Base-by-base conservation (phyloP, 306 rosid genomes). In the Alnus glutinosa region DNA sequence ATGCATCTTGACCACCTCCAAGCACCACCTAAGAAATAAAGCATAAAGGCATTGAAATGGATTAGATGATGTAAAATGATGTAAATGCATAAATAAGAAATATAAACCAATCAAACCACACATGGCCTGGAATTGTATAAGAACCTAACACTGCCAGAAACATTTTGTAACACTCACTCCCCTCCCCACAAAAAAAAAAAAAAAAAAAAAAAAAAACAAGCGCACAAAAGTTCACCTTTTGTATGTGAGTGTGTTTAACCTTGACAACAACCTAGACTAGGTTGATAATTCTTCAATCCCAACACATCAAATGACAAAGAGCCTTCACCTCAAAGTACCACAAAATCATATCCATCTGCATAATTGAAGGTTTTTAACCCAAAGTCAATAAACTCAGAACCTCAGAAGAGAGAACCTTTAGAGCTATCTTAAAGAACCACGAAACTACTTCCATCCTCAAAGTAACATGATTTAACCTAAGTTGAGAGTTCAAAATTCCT, bases 1-100 rank as follows among this genome's bases (percentile, higher is more conserved):
- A 84, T 66, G 98, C 99, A 78, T 93, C 98, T 85, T 95, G 99
- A 84, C 99, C 99, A 89, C 99, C 99, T 81, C 98, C 99, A 79
- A 95, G 79, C 37, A 95, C 98, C 77, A 95, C 98, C 98, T 95
- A 52, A 12, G 64, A n/a, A n/a, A n/a, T n/a, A 70, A 80, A 34
- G 62, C 42, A 74, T 13, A 66, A 50, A 8, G n/a, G 7, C 34
- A 76, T 18, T 4, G 67, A 14, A 63, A 66, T 66, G 61, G 18
- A 78, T 47, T 37, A 75, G 49, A 78, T 71, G n/a, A 28, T 37
- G 30, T 12, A 64, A 12, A 9, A 78, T 71, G 4, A 23, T 2
- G 46, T 9, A 70, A 7, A 70, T 18, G 37, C 13, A 15, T n/a
- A 70, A 70, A 59, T 19, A 59, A 19, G 36, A 59, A 59, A 58